These are phyloP conservation scores for Phytophthora rubi DNA, from an alignment of 352 stramenopile genomes.

Conservation along the genomic window DNA sequence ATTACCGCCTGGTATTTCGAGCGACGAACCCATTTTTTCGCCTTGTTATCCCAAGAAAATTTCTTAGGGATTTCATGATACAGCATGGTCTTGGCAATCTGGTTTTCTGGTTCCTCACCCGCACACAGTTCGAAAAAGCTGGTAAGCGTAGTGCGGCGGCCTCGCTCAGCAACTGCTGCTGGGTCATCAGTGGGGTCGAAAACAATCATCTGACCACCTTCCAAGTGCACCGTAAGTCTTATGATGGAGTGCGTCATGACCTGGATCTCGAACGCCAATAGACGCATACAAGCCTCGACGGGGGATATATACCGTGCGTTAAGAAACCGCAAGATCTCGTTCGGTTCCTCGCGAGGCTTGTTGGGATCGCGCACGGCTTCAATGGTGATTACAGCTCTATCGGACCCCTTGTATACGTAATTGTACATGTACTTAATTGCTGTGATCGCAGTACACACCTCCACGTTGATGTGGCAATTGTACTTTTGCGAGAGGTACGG, in stretches of 20 bases:
- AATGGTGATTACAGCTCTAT: neutral
- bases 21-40: conserved; percentile 15
- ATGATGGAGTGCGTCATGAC: conserved; percentile 15
- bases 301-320: neutral
- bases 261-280: neutral
- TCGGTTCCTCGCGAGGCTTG: neutral
- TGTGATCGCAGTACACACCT: neutral
- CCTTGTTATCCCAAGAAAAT: neutral
- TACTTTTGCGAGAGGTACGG: neutral
- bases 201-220: neutral
- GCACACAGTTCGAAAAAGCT: conserved; percentile 17
- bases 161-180: neutral
- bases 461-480: neutral
- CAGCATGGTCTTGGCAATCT: conserved; percentile 11
- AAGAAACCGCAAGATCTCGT: neutral
- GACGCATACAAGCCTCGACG: neutral
- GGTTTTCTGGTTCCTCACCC: conserved; percentile 8
- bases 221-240: conserved; percentile 9
- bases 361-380: neutral
- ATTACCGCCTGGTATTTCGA: conserved; percentile 10
- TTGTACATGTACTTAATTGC: neutral
- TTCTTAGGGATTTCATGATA: conserved; percentile 31
- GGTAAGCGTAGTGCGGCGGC: neutral
- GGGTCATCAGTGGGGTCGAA: neutral
- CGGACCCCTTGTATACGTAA: neutral